Evolutionary conservation across 1,284 basidiomycete species (phyloP).

Genomic region (Papiliotrema terrestris): DNA sequence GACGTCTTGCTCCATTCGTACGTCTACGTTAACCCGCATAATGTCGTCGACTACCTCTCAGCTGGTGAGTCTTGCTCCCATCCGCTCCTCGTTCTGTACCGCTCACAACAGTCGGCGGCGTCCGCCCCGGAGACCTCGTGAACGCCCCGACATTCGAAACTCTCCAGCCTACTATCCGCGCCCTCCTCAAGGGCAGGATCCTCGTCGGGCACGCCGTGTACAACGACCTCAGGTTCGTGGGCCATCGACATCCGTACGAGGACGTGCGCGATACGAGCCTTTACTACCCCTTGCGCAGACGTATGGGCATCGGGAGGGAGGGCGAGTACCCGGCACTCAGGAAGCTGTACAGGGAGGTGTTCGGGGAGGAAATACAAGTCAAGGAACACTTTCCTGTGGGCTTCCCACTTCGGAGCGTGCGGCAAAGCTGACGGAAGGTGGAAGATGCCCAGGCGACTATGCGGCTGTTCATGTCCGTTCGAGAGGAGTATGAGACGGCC

Average conservation of each 20-base stretch:
- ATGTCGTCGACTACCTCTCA: slow-evolving; percentile 54
- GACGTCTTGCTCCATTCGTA: slow-evolving; percentile 50
- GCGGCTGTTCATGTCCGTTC: slow-evolving; percentile 34
- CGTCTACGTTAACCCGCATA: slow-evolving; percentile 50
- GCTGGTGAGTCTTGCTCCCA: too few species aligned
- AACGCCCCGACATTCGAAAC: slow-evolving; percentile 73
- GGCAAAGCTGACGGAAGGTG: slow-evolving; percentile 19
- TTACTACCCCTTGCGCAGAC: slow-evolving; percentile 50
- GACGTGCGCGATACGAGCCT: slow-evolving; percentile 54
- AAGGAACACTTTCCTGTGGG: slow-evolving; percentile 46
- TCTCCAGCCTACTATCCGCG: slow-evolving; percentile 70
- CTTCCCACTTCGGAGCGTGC: not conserved
- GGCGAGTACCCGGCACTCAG: slow-evolving; percentile 50
- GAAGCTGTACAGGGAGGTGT: slow-evolving; percentile 48
- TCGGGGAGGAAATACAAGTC: slow-evolving; percentile 53
- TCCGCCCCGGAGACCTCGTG: slow-evolving; percentile 48
- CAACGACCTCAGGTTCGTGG: slow-evolving; percentile 72
- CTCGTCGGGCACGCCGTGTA: slow-evolving; percentile 87
- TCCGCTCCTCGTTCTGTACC: not conserved
- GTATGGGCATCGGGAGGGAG: slow-evolving; percentile 26
- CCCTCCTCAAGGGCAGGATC: slow-evolving; percentile 71
- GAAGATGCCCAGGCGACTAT: slow-evolving; percentile 42
- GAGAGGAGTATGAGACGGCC: slow-evolving; percentile 34
- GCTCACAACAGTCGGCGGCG: slow-evolving; percentile 43
- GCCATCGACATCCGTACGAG: slow-evolving; percentile 52